phyloP scores from a whole-genome alignment of 495 filamentous ascomycete species.

The Aspergillus ellipticus region DNA sequence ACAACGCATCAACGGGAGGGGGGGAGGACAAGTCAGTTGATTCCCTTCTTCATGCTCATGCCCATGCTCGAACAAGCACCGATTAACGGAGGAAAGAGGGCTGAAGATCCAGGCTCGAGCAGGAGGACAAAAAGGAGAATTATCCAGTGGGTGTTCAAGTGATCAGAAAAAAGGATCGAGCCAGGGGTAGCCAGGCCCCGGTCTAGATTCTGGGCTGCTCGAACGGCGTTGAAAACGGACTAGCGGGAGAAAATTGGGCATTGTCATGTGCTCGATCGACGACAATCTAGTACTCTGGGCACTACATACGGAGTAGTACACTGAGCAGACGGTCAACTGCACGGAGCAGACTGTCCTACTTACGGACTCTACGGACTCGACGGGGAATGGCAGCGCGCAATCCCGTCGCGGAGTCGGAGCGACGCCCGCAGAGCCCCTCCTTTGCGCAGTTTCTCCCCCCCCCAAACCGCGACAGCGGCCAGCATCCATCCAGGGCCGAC shows the following conservation, averaged over 20 bases:
- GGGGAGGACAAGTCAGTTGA: not conserved
- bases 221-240: slow-evolving; percentile 8
- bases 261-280: slow-evolving; percentile 44
- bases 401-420: slow-evolving; percentile 4
- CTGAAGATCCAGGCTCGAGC: not conserved
- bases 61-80: not conserved
- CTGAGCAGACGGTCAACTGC: no score
- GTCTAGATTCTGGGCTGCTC: slow-evolving; percentile 28
- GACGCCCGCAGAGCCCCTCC: slow-evolving; percentile 13
- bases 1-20: not conserved
- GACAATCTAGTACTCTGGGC: not conserved
- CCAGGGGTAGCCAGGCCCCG: slow-evolving; percentile 22
- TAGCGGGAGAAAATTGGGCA: slow-evolving; percentile 32
- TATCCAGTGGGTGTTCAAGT: slow-evolving; percentile 3
- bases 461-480: not conserved
- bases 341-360: no score
- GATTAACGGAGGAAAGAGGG: not conserved
- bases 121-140: slow-evolving; percentile 1
- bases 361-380: no score
- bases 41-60: not conserved
- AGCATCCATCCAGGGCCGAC: not conserved
- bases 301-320: no score
- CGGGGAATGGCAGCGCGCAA: not conserved
- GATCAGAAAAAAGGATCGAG: slow-evolving; percentile 7
- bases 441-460: not conserved